Evolutionary conservation across 139 green algal genomes (phyloP).

Genomic region (Coelastrella sp.): DNA sequence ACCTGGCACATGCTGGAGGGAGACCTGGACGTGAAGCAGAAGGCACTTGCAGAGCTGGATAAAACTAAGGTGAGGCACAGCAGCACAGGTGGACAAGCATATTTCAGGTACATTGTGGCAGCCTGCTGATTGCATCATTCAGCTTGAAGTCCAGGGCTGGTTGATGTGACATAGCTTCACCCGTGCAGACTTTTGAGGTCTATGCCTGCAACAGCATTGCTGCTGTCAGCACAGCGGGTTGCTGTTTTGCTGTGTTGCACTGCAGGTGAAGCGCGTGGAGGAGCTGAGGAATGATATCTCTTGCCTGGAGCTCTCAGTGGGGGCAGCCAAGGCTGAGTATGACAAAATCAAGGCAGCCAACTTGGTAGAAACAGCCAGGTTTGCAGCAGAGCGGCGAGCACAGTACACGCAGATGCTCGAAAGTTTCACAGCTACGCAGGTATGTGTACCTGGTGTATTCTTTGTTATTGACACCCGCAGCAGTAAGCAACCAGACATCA

Average conservation of each 20-base stretch:
- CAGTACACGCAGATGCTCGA: constrained; percentile 42
- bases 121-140: too few species aligned
- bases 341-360: constrained; percentile 68
- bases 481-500: too few species aligned
- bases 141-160: not conserved
- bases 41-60: constrained; percentile 54
- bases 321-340: constrained; percentile 64
- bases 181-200: too few species aligned
- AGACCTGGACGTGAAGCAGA: constrained; percentile 60
- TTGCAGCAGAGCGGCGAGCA: constrained; percentile 35
- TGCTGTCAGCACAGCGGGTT: not conserved
- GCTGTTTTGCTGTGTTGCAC: not conserved
- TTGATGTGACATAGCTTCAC: not conserved
- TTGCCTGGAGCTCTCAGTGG: constrained; percentile 60
- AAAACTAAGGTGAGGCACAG: constrained; percentile 27
- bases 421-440: constrained; percentile 41
- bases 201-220: not conserved
- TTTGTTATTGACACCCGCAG: not conserved
- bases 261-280: constrained; percentile 43
- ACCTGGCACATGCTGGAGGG: constrained; percentile 64
- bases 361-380: constrained; percentile 39
- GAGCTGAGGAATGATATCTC: constrained; percentile 63
- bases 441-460: not conserved
- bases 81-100: not conserved
- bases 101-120: too few species aligned